phyloP scores from a whole-genome alignment of 306 rosid genomes.

The Quercus agrifolia region DNA sequence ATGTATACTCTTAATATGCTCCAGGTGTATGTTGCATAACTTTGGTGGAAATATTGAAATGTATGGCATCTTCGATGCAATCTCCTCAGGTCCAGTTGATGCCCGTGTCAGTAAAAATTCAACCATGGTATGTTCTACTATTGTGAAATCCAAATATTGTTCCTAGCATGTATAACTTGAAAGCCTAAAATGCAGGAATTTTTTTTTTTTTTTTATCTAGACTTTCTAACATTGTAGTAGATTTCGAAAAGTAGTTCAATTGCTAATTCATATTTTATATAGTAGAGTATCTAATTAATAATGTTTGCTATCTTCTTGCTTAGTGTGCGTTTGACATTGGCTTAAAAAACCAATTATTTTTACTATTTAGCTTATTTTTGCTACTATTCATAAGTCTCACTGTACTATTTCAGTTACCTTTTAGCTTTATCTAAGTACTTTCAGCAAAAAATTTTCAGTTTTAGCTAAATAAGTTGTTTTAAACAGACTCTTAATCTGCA shows the following conservation, averaged over 20 bases:
- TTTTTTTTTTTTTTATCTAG: background rate
- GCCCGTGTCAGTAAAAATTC: slow-evolving; percentile 81
- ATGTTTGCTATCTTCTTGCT: background rate
- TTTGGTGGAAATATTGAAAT: slow-evolving; percentile 98
- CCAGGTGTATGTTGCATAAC: slow-evolving; percentile 93
- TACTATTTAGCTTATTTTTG: no score
- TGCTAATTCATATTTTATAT: background rate
- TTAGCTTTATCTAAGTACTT: no score
- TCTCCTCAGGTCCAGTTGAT: slow-evolving; percentile 85
- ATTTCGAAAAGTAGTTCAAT: background rate
- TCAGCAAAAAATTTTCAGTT: no score
- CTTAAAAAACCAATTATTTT: no score
- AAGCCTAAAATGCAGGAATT: background rate
- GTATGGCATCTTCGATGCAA: slow-evolving; percentile 79
- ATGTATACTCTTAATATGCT: slow-evolving; percentile 2
- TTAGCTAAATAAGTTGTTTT: no score
- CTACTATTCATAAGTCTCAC: accelerated
- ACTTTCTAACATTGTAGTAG: background rate
- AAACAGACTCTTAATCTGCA: background rate
- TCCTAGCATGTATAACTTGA: background rate
- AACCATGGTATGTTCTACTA: slow-evolving; percentile 62
- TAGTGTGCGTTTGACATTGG: background rate
- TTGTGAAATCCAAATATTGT: background rate
- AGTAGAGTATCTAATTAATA: background rate
- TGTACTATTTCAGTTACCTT: no score